phyloP scores from a whole-genome alignment of 2,329 filamentous ascomycete genomes.

The Botrytis porri region DNA sequence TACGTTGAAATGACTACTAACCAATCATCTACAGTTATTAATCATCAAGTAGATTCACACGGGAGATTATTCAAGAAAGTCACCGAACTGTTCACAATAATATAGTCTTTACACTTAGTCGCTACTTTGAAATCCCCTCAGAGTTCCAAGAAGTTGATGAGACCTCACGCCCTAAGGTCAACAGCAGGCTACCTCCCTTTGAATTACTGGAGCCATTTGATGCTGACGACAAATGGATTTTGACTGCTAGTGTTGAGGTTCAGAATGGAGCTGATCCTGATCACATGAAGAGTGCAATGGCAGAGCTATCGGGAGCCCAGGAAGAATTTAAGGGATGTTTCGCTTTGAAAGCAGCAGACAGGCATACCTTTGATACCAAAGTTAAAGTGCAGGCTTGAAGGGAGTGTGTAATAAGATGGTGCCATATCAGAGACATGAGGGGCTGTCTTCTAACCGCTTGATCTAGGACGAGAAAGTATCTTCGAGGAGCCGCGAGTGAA shows the following conservation, averaged over 20 bases:
- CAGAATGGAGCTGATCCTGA: slow-evolving; percentile 53
- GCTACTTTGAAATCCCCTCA: slow-evolving; percentile 30
- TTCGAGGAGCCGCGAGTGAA: background rate
- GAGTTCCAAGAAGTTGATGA: slow-evolving; percentile 28
- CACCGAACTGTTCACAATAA: slow-evolving; percentile 35
- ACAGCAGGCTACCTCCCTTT: slow-evolving; percentile 45
- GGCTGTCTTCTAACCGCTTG: background rate
- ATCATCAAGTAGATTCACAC: slow-evolving; percentile 29
- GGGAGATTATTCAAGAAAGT: slow-evolving; percentile 31
- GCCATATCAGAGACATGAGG: background rate
- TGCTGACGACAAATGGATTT: slow-evolving; percentile 50
- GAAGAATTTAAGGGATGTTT: slow-evolving; percentile 52
- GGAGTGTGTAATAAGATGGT: background rate
- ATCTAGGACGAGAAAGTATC: background rate
- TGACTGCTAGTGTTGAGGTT: slow-evolving; percentile 53
- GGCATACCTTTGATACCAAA: slow-evolving; percentile 53
- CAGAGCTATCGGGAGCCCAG: slow-evolving; percentile 48
- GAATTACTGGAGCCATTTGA: slow-evolving; percentile 49
- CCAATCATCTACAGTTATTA: slow-evolving; percentile 2
- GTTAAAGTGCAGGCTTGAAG: slow-evolving; percentile 29
- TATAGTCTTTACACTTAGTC: slow-evolving; percentile 33
- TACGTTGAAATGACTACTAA: slow-evolving; percentile 36
- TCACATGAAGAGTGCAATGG: slow-evolving; percentile 53
- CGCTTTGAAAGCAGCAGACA: slow-evolving; percentile 51
- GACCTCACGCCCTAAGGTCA: slow-evolving; percentile 32